Percentiles rank a stretch among this genome's conserved stretches.
These are phyloP conservation scores for Alternaria novae-zelandiae DNA, from an alignment of 2,329 filamentous ascomycete genomes.

Conservation along the genomic window DNA sequence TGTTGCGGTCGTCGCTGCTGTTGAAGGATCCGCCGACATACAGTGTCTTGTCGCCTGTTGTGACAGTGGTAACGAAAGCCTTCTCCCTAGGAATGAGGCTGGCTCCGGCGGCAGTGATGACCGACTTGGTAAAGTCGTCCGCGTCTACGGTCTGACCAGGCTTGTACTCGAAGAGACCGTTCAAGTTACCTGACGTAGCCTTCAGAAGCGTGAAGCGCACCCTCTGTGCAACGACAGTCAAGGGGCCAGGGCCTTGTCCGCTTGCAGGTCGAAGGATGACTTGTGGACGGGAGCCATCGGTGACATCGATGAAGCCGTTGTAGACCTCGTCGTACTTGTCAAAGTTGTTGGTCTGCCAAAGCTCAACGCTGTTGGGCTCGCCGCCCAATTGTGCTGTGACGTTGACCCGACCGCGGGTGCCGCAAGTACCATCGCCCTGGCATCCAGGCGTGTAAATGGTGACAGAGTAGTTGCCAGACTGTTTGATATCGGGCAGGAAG, in stretches of 20 bases:
- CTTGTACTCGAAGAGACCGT: slow-evolving; percentile 89
- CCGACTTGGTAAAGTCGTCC: slow-evolving; percentile 71
- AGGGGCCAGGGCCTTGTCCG: slow-evolving; percentile 61
- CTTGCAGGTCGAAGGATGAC: slow-evolving; percentile 76
- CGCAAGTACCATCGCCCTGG: slow-evolving; percentile 77
- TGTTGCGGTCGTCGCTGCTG: slow-evolving; percentile 62
- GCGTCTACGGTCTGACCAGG: slow-evolving; percentile 67
- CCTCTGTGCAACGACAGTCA: slow-evolving; percentile 88
- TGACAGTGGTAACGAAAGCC: slow-evolving; percentile 75
- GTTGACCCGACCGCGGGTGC: slow-evolving; percentile 78
- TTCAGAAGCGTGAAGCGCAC: slow-evolving; percentile 79
- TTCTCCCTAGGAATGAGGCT: slow-evolving; percentile 64
- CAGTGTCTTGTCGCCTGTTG: slow-evolving; percentile 63
- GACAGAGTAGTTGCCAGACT: slow-evolving; percentile 90
- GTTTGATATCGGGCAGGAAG: slow-evolving; percentile 82
- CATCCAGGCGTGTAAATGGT: slow-evolving; percentile 94
- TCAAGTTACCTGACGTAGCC: slow-evolving; percentile 79
- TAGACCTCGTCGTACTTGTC: slow-evolving; percentile 97
- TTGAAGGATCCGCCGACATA: slow-evolving; percentile 89
- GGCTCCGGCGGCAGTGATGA: slow-evolving; percentile 77
- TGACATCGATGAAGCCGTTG: slow-evolving; percentile 81
- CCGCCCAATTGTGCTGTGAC: slow-evolving; percentile 74
- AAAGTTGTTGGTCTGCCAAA: slow-evolving; percentile 92
- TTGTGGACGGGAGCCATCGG: slow-evolving; percentile 76
- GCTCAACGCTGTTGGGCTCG: slow-evolving; percentile 58